Percentiles rank a stretch among this genome's conserved stretches.
phyloP scores from a whole-genome alignment of 345 rosid species.

The Citrus cavaleriei region DNA sequence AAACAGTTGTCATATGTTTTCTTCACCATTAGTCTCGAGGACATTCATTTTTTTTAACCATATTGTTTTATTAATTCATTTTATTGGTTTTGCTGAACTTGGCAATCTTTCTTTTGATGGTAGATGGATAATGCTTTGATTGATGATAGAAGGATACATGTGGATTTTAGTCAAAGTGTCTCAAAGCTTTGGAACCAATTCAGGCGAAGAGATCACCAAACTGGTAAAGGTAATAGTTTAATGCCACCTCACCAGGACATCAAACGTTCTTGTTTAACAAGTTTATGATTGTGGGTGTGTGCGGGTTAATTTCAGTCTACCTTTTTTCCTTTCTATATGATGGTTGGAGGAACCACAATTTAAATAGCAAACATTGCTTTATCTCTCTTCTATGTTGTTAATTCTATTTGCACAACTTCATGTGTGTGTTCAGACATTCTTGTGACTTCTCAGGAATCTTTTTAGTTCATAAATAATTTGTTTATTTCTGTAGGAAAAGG shows the following conservation, averaged over 20 bases:
- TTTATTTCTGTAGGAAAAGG: constrained; percentile 46
- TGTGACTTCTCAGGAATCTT: not conserved
- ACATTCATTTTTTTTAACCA: not conserved
- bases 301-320: not conserved
- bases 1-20: not conserved
- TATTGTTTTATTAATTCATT: not conserved
- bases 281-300: not conserved
- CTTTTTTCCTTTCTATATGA: not conserved
- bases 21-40: not conserved
- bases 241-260: not conserved
- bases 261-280: not conserved
- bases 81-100: not conserved
- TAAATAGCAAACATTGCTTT: not conserved
- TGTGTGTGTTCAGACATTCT: not conserved
- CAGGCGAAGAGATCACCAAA: constrained; percentile 54
- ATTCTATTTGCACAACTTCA: not conserved
- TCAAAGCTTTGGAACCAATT: constrained; percentile 81
- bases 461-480: not conserved
- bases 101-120: constrained; percentile 14
- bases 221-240: constrained; percentile 44
- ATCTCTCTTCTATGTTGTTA: not conserved
- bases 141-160: constrained; percentile 96
- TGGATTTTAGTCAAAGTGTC: constrained; percentile 97
- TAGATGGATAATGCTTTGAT: constrained; percentile 98
- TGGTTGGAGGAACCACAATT: not conserved